Conservation (phyloP, 805 yeast species). For the Candida fluviatilis region DNA sequence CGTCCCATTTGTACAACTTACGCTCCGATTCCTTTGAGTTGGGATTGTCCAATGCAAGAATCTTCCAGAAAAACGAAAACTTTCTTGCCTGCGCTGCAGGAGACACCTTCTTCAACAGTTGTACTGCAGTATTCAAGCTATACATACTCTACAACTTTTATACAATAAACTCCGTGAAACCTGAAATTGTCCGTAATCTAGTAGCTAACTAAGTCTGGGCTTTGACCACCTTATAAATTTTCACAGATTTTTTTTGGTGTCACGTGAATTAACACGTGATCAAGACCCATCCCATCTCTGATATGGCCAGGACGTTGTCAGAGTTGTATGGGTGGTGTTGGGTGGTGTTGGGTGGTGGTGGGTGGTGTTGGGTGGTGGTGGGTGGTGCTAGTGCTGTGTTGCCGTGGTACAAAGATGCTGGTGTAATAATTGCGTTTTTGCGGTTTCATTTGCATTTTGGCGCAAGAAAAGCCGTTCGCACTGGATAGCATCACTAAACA, state of each 20-base stretch:
- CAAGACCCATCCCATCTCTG: too few species aligned
- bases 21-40: constrained; percentile 24
- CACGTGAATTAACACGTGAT: background rate
- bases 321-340: too few species aligned
- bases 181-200: background rate
- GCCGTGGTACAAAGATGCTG: too few species aligned
- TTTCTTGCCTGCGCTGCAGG: constrained; percentile 14
- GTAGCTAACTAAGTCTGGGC: background rate
- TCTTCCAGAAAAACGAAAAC: constrained; percentile 35
- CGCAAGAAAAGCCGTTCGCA: too few species aligned
- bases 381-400: too few species aligned
- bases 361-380: too few species aligned
- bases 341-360: too few species aligned
- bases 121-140: background rate
- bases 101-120: background rate
- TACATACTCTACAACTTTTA: background rate
- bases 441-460: too few species aligned
- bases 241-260: background rate
- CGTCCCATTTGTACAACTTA: constrained; percentile 71
- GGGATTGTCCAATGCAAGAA: constrained; percentile 32
- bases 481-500: too few species aligned
- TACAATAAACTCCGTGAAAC: background rate
- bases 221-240: background rate
- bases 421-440: too few species aligned
- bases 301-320: too few species aligned